Percentiles rank a stretch among this genome's conserved stretches.
Conservation (phyloP, 83 land plant genomes). For the Picea abies region DNA sequence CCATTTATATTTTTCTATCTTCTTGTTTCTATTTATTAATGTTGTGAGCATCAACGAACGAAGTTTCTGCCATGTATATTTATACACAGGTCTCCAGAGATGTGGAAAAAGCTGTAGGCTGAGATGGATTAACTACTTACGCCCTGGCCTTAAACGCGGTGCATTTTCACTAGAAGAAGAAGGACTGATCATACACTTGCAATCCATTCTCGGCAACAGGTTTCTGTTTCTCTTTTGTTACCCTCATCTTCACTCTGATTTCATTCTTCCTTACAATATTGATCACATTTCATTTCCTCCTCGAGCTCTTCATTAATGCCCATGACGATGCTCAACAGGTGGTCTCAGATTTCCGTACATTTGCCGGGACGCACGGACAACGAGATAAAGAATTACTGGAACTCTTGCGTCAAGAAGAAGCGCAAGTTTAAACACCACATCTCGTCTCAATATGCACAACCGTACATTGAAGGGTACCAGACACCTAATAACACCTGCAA, state of each 20-base stretch:
- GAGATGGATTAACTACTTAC: neutral
- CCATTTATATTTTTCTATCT: too few relatives aligned
- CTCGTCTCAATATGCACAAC: too few relatives aligned
- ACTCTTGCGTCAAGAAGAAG: neutral
- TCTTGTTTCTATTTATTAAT: too few relatives aligned
- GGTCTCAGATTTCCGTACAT: neutral
- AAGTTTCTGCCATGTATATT: too few relatives aligned
- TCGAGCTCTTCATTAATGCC: too few relatives aligned
- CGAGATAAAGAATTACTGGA: conserved; percentile 1
- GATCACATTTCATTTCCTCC: too few relatives aligned
- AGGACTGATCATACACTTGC: neutral
- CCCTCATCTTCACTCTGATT: too few relatives aligned
- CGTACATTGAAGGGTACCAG: too few relatives aligned
- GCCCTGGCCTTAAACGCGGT: neutral
- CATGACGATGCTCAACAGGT: neutral
- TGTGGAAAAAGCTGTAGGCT: neutral
- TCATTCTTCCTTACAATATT: too few relatives aligned
- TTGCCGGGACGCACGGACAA: conserved; percentile 3
- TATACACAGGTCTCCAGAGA: neutral
- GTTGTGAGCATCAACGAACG: too few relatives aligned
- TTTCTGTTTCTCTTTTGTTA: neutral
- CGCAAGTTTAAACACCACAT: neutral
- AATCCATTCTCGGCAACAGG: neutral
- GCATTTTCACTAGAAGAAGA: neutral
- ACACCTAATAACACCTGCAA: too few relatives aligned